These are phyloP conservation scores for Ilyonectria destructans DNA, from an alignment of 2,329 filamentous ascomycete species.

Conservation along the genomic window DNA sequence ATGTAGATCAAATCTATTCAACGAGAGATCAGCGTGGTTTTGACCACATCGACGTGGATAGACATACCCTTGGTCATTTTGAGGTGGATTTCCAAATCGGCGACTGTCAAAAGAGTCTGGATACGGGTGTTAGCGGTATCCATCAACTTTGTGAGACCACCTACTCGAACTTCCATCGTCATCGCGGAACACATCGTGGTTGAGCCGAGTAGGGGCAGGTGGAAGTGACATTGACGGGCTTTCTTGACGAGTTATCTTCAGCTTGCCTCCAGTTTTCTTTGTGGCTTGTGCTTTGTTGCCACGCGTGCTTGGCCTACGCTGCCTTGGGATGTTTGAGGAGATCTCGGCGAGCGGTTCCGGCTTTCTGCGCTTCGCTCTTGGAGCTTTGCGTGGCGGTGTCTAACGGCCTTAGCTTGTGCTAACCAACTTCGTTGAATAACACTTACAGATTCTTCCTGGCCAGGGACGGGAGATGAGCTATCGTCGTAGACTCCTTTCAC, in stretches of 20 bases:
- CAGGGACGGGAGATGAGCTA: conserved; percentile 65
- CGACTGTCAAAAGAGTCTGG: conserved; percentile 47
- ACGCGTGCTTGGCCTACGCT: conserved; percentile 44
- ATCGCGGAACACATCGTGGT: conserved; percentile 53
- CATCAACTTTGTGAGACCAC: conserved; percentile 18
- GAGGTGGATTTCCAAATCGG: conserved; percentile 40
- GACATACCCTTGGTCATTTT: conserved; percentile 48
- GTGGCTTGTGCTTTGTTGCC: conserved; percentile 31
- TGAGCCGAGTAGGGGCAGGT: conserved; percentile 40
- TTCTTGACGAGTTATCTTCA: conserved; percentile 37
- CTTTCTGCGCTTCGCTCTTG: conserved; percentile 53
- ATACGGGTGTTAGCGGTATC: conserved; percentile 36
- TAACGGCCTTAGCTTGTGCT: conserved; percentile 31
- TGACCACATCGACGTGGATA: neutral
- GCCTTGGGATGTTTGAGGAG: conserved; percentile 54
- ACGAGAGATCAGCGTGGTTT: conserved; percentile 24
- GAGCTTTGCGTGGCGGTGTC: conserved; percentile 51
- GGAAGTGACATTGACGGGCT: conserved; percentile 28
- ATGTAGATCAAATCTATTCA: conserved; percentile 52
- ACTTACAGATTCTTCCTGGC: conserved; percentile 62
- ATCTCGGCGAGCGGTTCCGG: conserved; percentile 54
- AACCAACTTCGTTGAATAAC: neutral
- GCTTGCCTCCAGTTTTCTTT: conserved; percentile 41
- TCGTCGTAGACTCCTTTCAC: conserved; percentile 74
- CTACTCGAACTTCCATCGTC: conserved; percentile 48